Percentiles rank a stretch among this genome's conserved stretches.
Evolutionary conservation across 768 basidiomycete species (phyloP).

Genomic region (Saitozyma sp.): DNA sequence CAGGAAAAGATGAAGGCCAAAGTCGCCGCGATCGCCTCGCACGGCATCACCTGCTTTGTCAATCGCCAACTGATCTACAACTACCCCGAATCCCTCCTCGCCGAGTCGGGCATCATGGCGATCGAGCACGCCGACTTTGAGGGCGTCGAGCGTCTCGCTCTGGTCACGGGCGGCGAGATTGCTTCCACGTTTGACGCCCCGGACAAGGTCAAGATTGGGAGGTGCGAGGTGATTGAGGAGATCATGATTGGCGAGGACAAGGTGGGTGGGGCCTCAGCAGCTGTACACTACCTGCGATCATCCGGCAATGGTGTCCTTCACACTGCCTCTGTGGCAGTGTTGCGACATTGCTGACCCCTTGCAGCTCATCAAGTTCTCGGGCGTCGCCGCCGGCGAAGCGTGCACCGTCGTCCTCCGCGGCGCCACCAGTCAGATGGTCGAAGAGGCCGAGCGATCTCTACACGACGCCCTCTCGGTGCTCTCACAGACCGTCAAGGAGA

Average conservation of each 20-base stretch:
- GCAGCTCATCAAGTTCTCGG: constrained; percentile 98
- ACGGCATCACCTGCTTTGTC: constrained; percentile 95
- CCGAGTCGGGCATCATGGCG: constrained; percentile 90
- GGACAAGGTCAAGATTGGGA: constrained; percentile 86
- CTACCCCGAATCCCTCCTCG: constrained; percentile 93
- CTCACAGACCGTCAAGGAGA: constrained; percentile 97
- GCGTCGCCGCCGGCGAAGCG: constrained; percentile 94
- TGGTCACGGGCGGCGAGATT: constrained; percentile 98
- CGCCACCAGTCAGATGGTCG: constrained; percentile 97
- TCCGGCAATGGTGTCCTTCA: no score
- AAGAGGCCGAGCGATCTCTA: constrained; percentile 95
- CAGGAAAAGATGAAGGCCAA: constrained; percentile 99
- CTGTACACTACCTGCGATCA: neutral
- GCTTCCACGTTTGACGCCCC: constrained; percentile 92
- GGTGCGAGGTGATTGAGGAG: constrained; percentile 94
- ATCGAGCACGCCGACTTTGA: constrained; percentile 99
- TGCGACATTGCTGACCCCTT: constrained; percentile 10
- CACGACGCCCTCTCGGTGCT: constrained; percentile 97
- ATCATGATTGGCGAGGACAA: constrained; percentile 99
- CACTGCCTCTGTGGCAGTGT: neutral
- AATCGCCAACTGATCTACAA: constrained; percentile 99
- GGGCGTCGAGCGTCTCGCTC: constrained; percentile 90
- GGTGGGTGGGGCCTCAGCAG: constrained; percentile 56
- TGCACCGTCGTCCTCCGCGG: constrained; percentile 97
- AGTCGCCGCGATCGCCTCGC: constrained; percentile 87